These are phyloP conservation scores for Anastatica hierochuntica DNA, from an alignment of 345 rosid genomes.

Conservation along the genomic window DNA sequence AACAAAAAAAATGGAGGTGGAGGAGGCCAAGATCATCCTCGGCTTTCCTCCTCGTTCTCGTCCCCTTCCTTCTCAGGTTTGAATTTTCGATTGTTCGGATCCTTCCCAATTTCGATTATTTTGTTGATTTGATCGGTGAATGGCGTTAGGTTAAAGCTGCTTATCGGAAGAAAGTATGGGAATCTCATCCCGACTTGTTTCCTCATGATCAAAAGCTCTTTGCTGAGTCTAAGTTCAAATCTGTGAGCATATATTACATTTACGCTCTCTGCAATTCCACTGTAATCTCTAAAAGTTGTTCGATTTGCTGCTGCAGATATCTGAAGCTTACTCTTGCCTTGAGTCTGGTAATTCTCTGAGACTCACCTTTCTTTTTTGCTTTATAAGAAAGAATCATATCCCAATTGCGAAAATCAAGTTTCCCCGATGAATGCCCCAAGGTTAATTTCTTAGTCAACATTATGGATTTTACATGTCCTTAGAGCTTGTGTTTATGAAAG, in stretches of 20 bases:
- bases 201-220: constrained; percentile 48
- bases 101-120: not conserved
- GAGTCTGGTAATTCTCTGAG: constrained; percentile 39
- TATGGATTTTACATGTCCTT: too few relatives aligned
- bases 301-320: constrained; percentile 56
- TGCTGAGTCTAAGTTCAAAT: constrained; percentile 79
- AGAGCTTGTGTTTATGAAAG: too few relatives aligned
- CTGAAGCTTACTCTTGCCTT: constrained; percentile 56
- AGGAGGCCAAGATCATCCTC: constrained; percentile 64
- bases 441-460: too few relatives aligned
- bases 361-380: not conserved
- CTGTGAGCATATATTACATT: too few relatives aligned
- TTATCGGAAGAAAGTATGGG: constrained; percentile 75
- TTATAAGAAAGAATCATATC: too few relatives aligned
- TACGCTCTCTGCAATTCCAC: too few relatives aligned
- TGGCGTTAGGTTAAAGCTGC: constrained; percentile 64
- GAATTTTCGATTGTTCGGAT: too few relatives aligned
- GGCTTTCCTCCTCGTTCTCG: constrained; percentile 65
- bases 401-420: not conserved
- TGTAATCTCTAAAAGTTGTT: too few relatives aligned
- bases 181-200: constrained; percentile 81
- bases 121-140: not conserved
- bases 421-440: too few relatives aligned
- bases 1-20: constrained; percentile 45
- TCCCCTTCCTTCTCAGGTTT: constrained; percentile 57